Conservation (phyloP, 108 stramenopile genomes). For the Fragilaria crotonensis region DNA sequence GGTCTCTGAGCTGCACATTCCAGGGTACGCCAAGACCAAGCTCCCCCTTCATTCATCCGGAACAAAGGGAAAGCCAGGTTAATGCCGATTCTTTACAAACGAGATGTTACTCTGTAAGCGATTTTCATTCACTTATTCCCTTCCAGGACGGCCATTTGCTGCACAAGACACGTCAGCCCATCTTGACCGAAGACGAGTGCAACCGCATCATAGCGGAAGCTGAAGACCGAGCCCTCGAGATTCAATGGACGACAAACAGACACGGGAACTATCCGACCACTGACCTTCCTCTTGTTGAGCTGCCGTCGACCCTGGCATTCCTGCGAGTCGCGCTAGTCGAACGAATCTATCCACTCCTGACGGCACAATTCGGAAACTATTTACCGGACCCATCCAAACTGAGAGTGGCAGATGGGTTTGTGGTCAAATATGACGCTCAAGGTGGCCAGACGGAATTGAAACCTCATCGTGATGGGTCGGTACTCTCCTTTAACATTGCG, state of each 20-base stretch:
- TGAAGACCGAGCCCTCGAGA: constrained; percentile 23
- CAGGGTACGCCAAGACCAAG: constrained; percentile 36
- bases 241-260: constrained; percentile 60
- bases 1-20: constrained; percentile 45
- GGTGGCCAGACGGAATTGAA: constrained; percentile 58
- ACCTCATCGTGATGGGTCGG: constrained; percentile 74
- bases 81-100: not conserved
- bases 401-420: constrained; percentile 71
- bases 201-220: constrained; percentile 38
- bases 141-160: constrained; percentile 30
- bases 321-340: constrained; percentile 29
- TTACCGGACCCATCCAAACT: constrained; percentile 34
- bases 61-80: constrained; percentile 5
- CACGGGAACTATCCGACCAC: constrained; percentile 66
- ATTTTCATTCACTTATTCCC: constrained; percentile 25
- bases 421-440: constrained; percentile 73
- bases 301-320: constrained; percentile 36
- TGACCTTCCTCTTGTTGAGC: constrained; percentile 44
- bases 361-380: constrained; percentile 31
- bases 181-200: constrained; percentile 36
- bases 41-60: constrained; percentile 25
- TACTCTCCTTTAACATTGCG: constrained; percentile 67
- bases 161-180: constrained; percentile 24
- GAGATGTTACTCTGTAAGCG: not conserved
- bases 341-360: constrained; percentile 38